Evolutionary conservation across 2,329 filamentous ascomycete species (phyloP).

Genomic region (Phyllosticta ampelicida): DNA sequence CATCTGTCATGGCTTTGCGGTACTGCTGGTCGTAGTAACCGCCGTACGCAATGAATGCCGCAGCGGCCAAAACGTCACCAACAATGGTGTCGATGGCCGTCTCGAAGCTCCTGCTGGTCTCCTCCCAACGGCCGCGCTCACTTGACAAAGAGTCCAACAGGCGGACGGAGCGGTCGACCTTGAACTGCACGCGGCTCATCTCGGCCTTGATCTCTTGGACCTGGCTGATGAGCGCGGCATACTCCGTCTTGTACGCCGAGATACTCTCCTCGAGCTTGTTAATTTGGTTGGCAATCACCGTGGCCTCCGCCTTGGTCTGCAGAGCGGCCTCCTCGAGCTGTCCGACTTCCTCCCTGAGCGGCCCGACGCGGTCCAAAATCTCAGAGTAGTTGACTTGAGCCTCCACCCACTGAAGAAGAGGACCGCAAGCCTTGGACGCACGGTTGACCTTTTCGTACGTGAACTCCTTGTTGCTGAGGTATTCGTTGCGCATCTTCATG

Average conservation of each 20-base stretch:
- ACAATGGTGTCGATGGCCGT: slow-evolving; percentile 95
- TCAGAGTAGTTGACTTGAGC: slow-evolving; percentile 98
- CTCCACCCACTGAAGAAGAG: slow-evolving; percentile 91
- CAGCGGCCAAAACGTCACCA: slow-evolving; percentile 90
- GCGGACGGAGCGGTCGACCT: slow-evolving; percentile 91
- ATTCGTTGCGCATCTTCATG: slow-evolving; percentile 85
- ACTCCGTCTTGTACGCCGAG: slow-evolving; percentile 89
- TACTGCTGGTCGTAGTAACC: slow-evolving; percentile 97
- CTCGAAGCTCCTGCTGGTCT: slow-evolving; percentile 95
- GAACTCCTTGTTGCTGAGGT: slow-evolving; percentile 85
- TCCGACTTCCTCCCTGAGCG: slow-evolving; percentile 79
- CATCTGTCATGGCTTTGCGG: slow-evolving; percentile 93
- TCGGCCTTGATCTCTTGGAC: slow-evolving; percentile 95
- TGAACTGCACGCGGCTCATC: slow-evolving; percentile 93
- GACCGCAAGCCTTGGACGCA: slow-evolving; percentile 92
- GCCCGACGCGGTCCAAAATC: slow-evolving; percentile 87
- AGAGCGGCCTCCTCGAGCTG: slow-evolving; percentile 79
- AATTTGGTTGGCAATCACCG: slow-evolving; percentile 83
- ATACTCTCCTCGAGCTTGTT: slow-evolving; percentile 79
- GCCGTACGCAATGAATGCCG: slow-evolving; percentile 92
- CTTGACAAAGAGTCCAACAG: slow-evolving; percentile 91
- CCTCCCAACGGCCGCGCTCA: slow-evolving; percentile 88
- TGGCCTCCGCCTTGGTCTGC: slow-evolving; percentile 86
- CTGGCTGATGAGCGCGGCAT: slow-evolving; percentile 90
- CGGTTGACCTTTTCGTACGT: slow-evolving; percentile 94